Base-by-base conservation (phyloP, 108 stramenopile genomes). In the Fragilaria crotonensis region DNA sequence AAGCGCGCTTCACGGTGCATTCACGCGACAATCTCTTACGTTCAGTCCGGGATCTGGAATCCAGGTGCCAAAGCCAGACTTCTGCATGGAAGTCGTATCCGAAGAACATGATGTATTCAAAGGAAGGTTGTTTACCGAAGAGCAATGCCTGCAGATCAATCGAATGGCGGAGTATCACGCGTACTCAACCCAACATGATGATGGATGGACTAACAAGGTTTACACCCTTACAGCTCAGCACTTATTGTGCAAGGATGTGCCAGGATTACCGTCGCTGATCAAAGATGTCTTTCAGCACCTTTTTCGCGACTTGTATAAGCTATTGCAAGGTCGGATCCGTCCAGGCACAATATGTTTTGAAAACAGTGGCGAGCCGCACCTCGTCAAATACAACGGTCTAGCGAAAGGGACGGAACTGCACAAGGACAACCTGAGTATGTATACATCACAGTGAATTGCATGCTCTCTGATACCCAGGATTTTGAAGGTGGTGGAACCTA, bases 401-500 rank as follows among this genome's bases (percentile, higher is more conserved):
- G 27, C 54, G 29, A 30, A 27, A 46, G 63, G 54, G 4, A 30
- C 67, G 1, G 60, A 30, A 31, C 5, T 54, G 27, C 67, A 68
- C 25, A 62, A 30, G 25, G 67, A 66, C 33, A 66, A 52, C 27
- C 25, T 14, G 57, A 57, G 5, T 64, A 63, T 44, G 49, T 30
- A 17, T 71, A 70, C 30, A 45, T 79, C 22, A 75, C 78, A n/a
- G 30, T 61, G 21, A 61, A 66, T 48, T 30, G 50, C 21, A 47
- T 79, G 31, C 62, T 79, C 4, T 63, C 68, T 20, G 58, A 44
- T 25, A 14, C 25, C 2, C 41, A 48, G 20, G 70, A 71, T 4
- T 79, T 60, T 54, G 51, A 29, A 25, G 78, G 73, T 2, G 78
- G 78, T 18, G 78, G 78, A 14, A 79, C 78, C 1, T 79, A 79